Evolutionary conservation across 2,329 filamentous ascomycete species (phyloP), one percentile per base, ranked within the genome.

Genomic region (Rutstroemia sp.): DNA sequence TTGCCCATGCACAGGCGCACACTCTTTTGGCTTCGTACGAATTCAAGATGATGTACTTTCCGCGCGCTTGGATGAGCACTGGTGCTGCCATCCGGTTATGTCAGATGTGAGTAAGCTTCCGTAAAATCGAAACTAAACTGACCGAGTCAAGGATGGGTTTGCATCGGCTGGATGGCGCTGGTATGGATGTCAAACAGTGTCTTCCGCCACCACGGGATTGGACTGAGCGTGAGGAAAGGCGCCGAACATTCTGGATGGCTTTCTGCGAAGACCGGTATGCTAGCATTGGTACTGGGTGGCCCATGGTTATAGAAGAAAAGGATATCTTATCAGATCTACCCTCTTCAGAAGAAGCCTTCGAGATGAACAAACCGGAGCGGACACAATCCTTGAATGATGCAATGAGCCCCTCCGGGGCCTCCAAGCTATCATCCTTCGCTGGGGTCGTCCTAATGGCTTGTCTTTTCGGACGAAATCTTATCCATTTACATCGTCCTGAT

Each of bases 31-130:
- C 85, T 5, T 84, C 81, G 0, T 96, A 95, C 66, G 94, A 99
- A 71, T 97, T 96, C 76, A 96, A 92, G 73, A 88, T 89, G 80
- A 96, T 97, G 89, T 95, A 91, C 70, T 97, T 97, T 65, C 92
- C 94, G 1, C 79, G 94, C 62, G 94, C 94, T 0, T 97, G 94
- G 94, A 83, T 96, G 74, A 96, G 89, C 63, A 87, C 89, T 2
- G 94, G 92, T 21, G 80, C 88, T 59, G 87, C 87, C 4, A 82
- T 87, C n/a, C 82, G 92, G 51, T 73, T 97, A 54, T 82, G 83
- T 51, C 87, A 95, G 67, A 96, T 97, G 92, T 84, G 69, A 70
- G 79, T 70, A 8, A 9, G 5, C 16, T 23, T 21, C 12, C n/a
- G 7, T 47, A 17, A 17, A 16, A n/a, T 30, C 5, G 30, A 48